A percentile compares a stretch with the other conserved stretches of the same genome.
Conservation (phyloP, 306 rosid species). For the Prunus campanulata region DNA sequence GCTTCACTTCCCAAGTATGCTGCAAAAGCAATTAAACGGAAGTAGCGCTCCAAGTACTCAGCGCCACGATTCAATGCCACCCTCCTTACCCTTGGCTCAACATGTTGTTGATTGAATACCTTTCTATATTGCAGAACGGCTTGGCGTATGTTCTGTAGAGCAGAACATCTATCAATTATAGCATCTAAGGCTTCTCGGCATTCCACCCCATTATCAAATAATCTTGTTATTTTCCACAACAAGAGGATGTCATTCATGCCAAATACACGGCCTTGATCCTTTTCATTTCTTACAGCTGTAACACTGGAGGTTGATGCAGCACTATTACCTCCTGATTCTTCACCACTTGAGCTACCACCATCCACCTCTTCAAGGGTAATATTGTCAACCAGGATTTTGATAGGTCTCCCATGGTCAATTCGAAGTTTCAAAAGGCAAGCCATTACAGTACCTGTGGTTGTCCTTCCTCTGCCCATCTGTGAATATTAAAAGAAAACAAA, state of each 20-base stretch:
- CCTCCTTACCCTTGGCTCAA: constrained; percentile 84
- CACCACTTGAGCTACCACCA: constrained; percentile 73
- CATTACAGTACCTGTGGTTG: constrained; percentile 90
- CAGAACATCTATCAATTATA: constrained; percentile 88
- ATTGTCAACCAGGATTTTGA: constrained; percentile 60
- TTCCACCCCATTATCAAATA: constrained; percentile 85
- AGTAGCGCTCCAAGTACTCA: constrained; percentile 88
- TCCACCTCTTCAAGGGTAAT: constrained; percentile 45
- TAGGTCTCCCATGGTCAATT: constrained; percentile 75
- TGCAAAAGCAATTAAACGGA: constrained; percentile 88
- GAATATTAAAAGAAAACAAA: constrained; percentile 15
- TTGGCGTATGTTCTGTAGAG: constrained; percentile 88
- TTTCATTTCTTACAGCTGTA: constrained; percentile 38
- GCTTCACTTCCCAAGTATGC: constrained; percentile 96
- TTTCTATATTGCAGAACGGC: constrained; percentile 77
- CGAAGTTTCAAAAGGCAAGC: constrained; percentile 92
- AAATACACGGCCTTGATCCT: constrained; percentile 56
- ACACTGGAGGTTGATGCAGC: constrained; percentile 28
- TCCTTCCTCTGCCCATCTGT: constrained; percentile 95
- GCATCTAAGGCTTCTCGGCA: constrained; percentile 90
- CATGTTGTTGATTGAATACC: constrained; percentile 84
- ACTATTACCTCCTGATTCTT: constrained; percentile 47
- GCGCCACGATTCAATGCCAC: constrained; percentile 87
- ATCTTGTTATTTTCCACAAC: constrained; percentile 84
- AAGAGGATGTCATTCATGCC: constrained; percentile 89